A percentile compares a stretch with the other conserved stretches of the same genome.
Evolutionary conservation across 495 filamentous ascomycete genomes (phyloP).

Genomic region (Xylaria flabelliformis): DNA sequence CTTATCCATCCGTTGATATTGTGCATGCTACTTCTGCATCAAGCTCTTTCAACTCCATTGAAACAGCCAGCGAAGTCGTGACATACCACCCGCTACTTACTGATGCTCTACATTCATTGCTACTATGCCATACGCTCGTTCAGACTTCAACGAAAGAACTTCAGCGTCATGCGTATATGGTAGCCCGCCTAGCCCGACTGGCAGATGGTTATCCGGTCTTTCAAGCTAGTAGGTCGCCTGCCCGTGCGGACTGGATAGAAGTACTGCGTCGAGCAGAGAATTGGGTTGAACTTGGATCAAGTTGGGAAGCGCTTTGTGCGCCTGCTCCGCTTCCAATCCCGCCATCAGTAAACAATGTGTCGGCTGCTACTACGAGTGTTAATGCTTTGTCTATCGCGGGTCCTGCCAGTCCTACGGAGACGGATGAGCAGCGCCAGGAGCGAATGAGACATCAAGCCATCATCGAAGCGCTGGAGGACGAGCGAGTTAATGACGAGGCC

Average conservation of each 20-base stretch:
- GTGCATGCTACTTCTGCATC: constrained; percentile 33
- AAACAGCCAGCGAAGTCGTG: constrained; percentile 65
- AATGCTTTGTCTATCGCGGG: constrained; percentile 32
- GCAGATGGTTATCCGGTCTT: constrained; percentile 83
- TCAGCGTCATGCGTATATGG: constrained; percentile 78
- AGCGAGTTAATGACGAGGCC: constrained; percentile 68
- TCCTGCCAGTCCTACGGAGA: constrained; percentile 35
- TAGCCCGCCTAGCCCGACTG: constrained; percentile 72
- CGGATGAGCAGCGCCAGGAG: constrained; percentile 59
- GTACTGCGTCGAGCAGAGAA: constrained; percentile 68
- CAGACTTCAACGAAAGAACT: constrained; percentile 77
- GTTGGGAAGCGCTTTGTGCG: constrained; percentile 74
- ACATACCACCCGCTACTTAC: constrained; percentile 81
- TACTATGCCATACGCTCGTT: constrained; percentile 74
- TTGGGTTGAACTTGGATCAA: constrained; percentile 65
- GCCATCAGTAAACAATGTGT: constrained; percentile 34
- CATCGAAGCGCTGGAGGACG: constrained; percentile 67
- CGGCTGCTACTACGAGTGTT: constrained; percentile 29
- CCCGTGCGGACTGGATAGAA: constrained; percentile 80
- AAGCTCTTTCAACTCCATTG: constrained; percentile 24
- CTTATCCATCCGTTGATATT: constrained; percentile 58
- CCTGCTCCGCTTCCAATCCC: constrained; percentile 66
- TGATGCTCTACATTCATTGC: constrained; percentile 74
- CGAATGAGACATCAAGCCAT: constrained; percentile 67
- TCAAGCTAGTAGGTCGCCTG: constrained; percentile 72